A percentile compares a stretch with the other conserved stretches of the same genome.
These are phyloP conservation scores for Pseudopithomyces chartarum DNA, from an alignment of 2,329 filamentous ascomycete species.

Conservation along the genomic window DNA sequence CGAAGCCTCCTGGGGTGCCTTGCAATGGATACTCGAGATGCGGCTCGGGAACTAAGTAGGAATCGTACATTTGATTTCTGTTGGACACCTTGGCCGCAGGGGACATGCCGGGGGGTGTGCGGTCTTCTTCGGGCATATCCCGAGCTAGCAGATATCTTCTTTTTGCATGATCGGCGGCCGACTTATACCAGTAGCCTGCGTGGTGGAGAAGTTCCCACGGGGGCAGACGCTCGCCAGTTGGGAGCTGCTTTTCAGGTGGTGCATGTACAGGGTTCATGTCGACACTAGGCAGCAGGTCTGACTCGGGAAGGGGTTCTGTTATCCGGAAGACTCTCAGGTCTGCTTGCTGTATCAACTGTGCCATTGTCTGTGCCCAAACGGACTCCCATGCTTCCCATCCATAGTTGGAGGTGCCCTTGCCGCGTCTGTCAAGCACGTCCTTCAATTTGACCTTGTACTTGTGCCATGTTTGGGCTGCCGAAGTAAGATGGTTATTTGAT, in stretches of 20 bases:
- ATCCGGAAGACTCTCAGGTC: slow-evolving; percentile 53
- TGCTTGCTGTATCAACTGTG: slow-evolving; percentile 61
- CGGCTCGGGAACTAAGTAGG: slow-evolving; percentile 64
- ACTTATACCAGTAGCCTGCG: slow-evolving; percentile 65
- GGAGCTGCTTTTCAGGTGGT: slow-evolving; percentile 57
- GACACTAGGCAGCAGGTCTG: slow-evolving; percentile 32
- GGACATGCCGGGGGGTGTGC: slow-evolving; percentile 59
- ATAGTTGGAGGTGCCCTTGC: slow-evolving; percentile 85
- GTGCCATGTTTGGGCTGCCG: slow-evolving; percentile 80
- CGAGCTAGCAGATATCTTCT: slow-evolving; percentile 57
- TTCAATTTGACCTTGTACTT: slow-evolving; percentile 74
- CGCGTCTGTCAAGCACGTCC: slow-evolving; percentile 79
- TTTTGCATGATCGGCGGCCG: slow-evolving; percentile 58
- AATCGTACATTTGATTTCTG: slow-evolving; percentile 61
- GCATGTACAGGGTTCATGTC: slow-evolving; percentile 49
- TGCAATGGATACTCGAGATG: slow-evolving; percentile 58
- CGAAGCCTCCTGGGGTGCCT: slow-evolving; percentile 49
- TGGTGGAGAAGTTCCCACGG: slow-evolving; percentile 67
- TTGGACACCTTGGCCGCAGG: slow-evolving; percentile 60
- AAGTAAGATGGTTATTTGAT: slow-evolving; percentile 77
- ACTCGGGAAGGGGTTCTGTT: slow-evolving; percentile 20
- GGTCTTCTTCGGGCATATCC: slow-evolving; percentile 64
- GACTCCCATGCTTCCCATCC: slow-evolving; percentile 95
- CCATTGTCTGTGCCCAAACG: slow-evolving; percentile 68
- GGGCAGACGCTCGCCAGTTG: slow-evolving; percentile 54